Evolutionary conservation across 148 eudicot genomes (phyloP).

Genomic region (Rhododendron simsii): DNA sequence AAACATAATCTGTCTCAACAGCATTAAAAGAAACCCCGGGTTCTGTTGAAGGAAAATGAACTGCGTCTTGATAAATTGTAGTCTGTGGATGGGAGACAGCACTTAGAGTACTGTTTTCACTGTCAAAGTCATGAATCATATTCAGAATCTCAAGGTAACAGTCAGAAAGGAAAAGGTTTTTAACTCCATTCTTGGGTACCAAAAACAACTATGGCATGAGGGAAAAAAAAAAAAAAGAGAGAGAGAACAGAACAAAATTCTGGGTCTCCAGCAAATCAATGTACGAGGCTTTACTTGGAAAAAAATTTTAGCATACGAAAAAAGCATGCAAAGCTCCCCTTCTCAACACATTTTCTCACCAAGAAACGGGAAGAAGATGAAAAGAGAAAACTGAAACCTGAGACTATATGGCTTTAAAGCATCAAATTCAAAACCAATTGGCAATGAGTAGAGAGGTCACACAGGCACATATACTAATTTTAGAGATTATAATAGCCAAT

Average conservation of each 20-base stretch:
- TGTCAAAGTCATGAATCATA: conserved; percentile 23
- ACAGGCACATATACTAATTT: too few species aligned
- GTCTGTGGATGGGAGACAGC: conserved; percentile 39
- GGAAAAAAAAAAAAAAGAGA: too few species aligned
- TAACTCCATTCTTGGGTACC: neutral
- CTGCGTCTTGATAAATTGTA: conserved; percentile 51
- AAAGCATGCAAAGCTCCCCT: neutral
- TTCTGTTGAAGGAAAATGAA: conserved; percentile 27
- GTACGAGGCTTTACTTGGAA: neutral
- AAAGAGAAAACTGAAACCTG: neutral
- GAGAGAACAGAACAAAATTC: neutral
- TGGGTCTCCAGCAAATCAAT: neutral
- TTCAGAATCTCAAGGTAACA: neutral
- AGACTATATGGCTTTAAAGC: neutral
- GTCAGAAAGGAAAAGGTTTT: neutral
- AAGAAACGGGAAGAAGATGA: neutral
- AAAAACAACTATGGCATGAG: neutral
- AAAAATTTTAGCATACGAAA: neutral
- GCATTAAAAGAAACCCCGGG: conserved; percentile 19
- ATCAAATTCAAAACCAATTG: neutral
- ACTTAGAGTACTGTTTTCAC: conserved; percentile 57
- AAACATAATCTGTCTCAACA: conserved; percentile 31
- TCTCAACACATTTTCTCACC: neutral
- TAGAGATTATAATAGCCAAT: too few species aligned
- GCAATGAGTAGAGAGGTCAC: neutral